phyloP scores from a whole-genome alignment of 2,329 filamentous ascomycete species.

The Grosmannia serpens region DNA sequence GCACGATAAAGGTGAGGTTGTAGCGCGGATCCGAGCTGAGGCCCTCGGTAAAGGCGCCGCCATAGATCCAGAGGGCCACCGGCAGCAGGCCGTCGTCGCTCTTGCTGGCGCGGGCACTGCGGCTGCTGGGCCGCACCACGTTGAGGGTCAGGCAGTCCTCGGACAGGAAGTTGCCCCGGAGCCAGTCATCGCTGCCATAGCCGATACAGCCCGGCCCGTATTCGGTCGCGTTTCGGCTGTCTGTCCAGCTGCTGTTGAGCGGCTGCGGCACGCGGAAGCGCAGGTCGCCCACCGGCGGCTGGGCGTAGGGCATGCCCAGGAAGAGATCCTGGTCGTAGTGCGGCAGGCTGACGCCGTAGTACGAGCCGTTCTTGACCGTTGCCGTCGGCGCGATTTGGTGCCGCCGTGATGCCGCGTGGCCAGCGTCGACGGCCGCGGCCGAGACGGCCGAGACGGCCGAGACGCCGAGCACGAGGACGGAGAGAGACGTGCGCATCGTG shows the following conservation, averaged over 20 bases:
- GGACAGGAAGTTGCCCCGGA: neutral
- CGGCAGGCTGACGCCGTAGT: conserved; percentile 21
- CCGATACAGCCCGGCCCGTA: conserved; percentile 37
- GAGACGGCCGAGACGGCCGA: neutral
- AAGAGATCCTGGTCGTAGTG: conserved; percentile 37
- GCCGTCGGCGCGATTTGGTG: conserved; percentile 8
- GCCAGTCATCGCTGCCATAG: conserved; percentile 27
- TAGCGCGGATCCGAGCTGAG: conserved; percentile 37
- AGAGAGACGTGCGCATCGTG: neutral
- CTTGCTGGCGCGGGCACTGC: neutral
- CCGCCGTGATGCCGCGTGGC: no score
- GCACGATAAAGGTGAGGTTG: conserved; percentile 47
- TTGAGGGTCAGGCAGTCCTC: conserved; percentile 7
- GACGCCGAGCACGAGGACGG: neutral
- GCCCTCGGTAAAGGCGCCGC: conserved; percentile 19
- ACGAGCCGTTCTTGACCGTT: conserved; percentile 22
- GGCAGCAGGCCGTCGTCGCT: neutral
- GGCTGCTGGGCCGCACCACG: neutral
- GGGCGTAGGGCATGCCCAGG: conserved; percentile 45
- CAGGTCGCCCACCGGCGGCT: conserved; percentile 13
- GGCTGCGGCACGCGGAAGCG: conserved; percentile 19
- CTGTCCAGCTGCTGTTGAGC: conserved; percentile 30
- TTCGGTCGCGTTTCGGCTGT: conserved; percentile 26
- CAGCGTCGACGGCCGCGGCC: neutral
- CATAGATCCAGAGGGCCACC: conserved; percentile 3